Percentiles rank a stretch among this genome's conserved stretches.
These are phyloP conservation scores for Quercus lobata DNA, from an alignment of 331 rosid genomes.

Conservation along the genomic window DNA sequence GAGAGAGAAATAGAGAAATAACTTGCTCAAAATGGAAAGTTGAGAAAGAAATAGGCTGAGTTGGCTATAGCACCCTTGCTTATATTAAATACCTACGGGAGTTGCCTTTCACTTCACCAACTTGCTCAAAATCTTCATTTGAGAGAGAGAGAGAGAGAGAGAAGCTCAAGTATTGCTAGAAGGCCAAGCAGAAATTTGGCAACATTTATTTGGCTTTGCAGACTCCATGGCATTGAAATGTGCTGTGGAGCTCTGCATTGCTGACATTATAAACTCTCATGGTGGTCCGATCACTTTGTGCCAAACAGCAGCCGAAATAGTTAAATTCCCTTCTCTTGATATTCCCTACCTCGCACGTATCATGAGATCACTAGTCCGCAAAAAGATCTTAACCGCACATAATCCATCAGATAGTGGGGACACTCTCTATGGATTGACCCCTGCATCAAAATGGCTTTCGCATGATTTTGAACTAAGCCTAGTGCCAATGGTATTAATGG, in stretches of 20 bases:
- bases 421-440: not conserved
- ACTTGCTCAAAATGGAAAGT: too few relatives aligned
- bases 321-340: not conserved
- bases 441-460: not conserved
- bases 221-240: conserved; percentile 44
- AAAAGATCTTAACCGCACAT: not conserved
- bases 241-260: conserved; percentile 25
- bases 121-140: too few relatives aligned
- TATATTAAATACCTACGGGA: too few relatives aligned
- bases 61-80: too few relatives aligned
- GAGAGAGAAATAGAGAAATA: too few relatives aligned
- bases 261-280: too few relatives aligned
- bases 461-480: not conserved
- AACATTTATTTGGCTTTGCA: conserved; percentile 22
- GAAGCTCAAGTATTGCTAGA: not conserved
- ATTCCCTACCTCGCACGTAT: not conserved
- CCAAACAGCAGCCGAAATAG: too few relatives aligned
- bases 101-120: too few relatives aligned
- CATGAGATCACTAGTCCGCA: not conserved
- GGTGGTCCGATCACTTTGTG: too few relatives aligned
- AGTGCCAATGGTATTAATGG: not conserved
- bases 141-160: not conserved
- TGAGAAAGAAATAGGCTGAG: too few relatives aligned
- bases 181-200: conserved; percentile 44
- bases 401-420: not conserved